Conservation (phyloP, 2,329 filamentous ascomycete genomes). For the Thyridium curvatum region DNA sequence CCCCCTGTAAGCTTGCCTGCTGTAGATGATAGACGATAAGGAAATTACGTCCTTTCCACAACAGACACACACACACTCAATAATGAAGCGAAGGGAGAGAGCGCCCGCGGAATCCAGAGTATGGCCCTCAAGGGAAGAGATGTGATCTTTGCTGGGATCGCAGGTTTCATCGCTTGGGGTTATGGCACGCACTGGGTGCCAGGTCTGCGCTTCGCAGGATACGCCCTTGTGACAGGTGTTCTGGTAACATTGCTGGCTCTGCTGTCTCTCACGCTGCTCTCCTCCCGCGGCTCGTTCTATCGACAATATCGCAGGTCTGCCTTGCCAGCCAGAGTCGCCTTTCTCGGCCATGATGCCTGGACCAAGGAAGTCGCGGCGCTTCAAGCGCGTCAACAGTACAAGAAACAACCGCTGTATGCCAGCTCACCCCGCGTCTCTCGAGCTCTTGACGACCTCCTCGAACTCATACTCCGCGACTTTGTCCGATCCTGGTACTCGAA, state of each 20-base stretch:
- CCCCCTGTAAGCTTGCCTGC: too few species aligned
- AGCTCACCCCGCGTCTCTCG: conserved; percentile 72
- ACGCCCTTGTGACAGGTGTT: conserved; percentile 72
- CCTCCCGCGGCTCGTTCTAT: conserved; percentile 45
- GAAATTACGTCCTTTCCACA: too few species aligned
- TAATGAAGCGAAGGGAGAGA: too few species aligned
- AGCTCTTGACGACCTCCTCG: conserved; percentile 72
- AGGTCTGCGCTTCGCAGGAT: conserved; percentile 73
- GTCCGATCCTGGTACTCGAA: conserved; percentile 81
- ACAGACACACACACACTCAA: too few species aligned
- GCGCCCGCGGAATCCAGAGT: conserved; percentile 16
- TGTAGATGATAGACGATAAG: too few species aligned
- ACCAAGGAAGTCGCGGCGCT: conserved; percentile 61
- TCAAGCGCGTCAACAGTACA: conserved; percentile 60
- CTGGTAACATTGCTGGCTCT: conserved; percentile 48
- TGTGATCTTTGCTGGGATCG: conserved; percentile 60
- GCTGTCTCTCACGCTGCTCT: conserved; percentile 54
- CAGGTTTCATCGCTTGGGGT: conserved; percentile 80
- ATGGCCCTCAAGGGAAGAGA: conserved; percentile 72
- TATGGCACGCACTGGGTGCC: conserved; percentile 79
- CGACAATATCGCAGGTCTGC: conserved; percentile 30
- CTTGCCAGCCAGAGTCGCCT: conserved; percentile 44
- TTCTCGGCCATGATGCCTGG: conserved; percentile 62
- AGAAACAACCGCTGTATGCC: conserved; percentile 64
- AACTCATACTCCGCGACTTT: conserved; percentile 75